Evolutionary conservation across 768 basidiomycete genomes (phyloP).

Genomic region (Pleurotus tuoliensis): DNA sequence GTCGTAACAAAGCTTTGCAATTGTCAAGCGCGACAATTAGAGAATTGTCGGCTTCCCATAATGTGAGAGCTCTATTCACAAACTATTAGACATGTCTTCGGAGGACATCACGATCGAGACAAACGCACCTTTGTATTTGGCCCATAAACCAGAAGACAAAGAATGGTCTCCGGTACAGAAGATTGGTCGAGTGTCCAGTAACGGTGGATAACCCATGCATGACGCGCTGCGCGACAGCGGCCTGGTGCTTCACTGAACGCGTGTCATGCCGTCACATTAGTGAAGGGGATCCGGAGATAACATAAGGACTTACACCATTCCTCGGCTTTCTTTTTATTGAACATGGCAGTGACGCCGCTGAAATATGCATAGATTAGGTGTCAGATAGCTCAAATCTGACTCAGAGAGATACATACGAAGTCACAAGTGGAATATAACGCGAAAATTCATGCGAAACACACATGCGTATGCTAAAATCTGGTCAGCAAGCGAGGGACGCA

Average conservation of each 20-base stretch:
- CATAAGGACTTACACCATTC: slow-evolving; percentile 59
- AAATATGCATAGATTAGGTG: not conserved
- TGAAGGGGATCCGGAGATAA: not conserved
- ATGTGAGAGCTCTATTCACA: slow-evolving; percentile 40
- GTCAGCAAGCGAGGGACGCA: slow-evolving; percentile 6
- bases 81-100: slow-evolving; percentile 6
- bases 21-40: slow-evolving; percentile 60
- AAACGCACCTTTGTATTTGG: slow-evolving; percentile 52
- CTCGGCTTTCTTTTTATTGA: slow-evolving; percentile 54
- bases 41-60: slow-evolving; percentile 61
- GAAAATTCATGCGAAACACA: slow-evolving; percentile 68
- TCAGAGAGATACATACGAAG: slow-evolving; percentile 36
- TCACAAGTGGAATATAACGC: slow-evolving; percentile 56
- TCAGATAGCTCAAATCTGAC: not conserved
- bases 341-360: slow-evolving; percentile 42
- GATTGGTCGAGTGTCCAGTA: slow-evolving; percentile 49
- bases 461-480: slow-evolving; percentile 54
- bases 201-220: slow-evolving; percentile 57
- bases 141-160: slow-evolving; percentile 76
- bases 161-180: slow-evolving; percentile 57
- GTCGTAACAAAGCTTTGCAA: slow-evolving; percentile 54
- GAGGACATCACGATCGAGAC: not conserved
- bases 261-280: slow-evolving; percentile 8
- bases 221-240: slow-evolving; percentile 52
- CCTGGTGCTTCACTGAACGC: slow-evolving; percentile 55